These are phyloP conservation scores for Saksenaea oblongispora DNA, from an alignment of 371 early-diverging fungal genomes.

Conservation along the genomic window DNA sequence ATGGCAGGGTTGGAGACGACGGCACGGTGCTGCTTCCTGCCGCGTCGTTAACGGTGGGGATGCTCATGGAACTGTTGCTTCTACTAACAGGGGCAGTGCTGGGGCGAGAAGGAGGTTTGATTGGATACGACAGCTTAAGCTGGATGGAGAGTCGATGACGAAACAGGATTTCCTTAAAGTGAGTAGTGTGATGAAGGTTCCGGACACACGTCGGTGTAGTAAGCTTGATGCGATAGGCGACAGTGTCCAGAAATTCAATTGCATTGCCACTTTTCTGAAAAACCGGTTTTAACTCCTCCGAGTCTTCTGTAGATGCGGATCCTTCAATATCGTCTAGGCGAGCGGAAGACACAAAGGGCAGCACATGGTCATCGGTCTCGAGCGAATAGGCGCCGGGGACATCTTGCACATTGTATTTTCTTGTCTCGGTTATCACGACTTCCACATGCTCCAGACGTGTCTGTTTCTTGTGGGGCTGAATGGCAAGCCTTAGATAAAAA, in stretches of 20 bases:
- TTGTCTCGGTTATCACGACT: constrained; percentile 20
- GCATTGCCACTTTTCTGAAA: constrained; percentile 24
- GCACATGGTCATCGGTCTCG: constrained; percentile 19
- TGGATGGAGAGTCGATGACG: constrained; percentile 29
- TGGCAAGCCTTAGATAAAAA: constrained; percentile 20
- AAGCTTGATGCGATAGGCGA: constrained; percentile 34
- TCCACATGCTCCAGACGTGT: constrained; percentile 36
- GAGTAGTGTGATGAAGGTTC: constrained; percentile 37
- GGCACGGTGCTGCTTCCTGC: not conserved
- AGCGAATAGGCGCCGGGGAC: constrained; percentile 23
- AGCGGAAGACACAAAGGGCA: constrained; percentile 17
- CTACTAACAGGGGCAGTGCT: constrained; percentile 9
- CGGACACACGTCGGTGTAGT: constrained; percentile 33
- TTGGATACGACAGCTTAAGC: constrained; percentile 25
- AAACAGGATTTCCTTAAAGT: constrained; percentile 32
- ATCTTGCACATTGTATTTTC: constrained; percentile 26
- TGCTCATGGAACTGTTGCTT: constrained; percentile 7
- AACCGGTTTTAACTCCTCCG: constrained; percentile 15
- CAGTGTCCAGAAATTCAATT: constrained; percentile 25
- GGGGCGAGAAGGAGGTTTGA: not conserved
- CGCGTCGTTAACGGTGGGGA: not conserved
- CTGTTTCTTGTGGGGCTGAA: constrained; percentile 33
- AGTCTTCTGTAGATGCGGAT: not conserved
- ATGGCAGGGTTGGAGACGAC: not conserved
- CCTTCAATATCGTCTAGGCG: constrained; percentile 18